Evolutionary conservation across 768 basidiomycete genomes (phyloP).

Genomic region (Suillus cothurnatus): DNA sequence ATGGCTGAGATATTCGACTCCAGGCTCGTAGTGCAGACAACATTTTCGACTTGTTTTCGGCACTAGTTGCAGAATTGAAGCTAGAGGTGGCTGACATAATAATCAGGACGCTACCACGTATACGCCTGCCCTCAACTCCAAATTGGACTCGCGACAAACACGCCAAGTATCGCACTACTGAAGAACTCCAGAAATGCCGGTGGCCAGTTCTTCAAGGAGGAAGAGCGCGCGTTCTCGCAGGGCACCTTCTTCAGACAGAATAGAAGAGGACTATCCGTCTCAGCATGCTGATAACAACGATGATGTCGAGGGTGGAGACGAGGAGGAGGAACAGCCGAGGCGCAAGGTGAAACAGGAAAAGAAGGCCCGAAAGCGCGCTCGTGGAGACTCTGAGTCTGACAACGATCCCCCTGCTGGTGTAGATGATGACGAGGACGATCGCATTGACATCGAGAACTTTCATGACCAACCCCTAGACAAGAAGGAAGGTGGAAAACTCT

Average conservation of each 20-base stretch:
- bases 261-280: constrained; percentile 53
- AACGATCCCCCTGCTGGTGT: constrained; percentile 24
- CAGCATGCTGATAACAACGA: constrained; percentile 36
- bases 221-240: constrained; percentile 38
- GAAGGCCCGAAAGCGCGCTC: constrained; percentile 28
- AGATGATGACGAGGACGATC: constrained; percentile 49
- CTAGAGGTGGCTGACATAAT: constrained; percentile 12
- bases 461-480: constrained; percentile 65
- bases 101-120: constrained; percentile 23
- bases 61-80: constrained; percentile 5
- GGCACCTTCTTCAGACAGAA: constrained; percentile 55
- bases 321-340: constrained; percentile 44
- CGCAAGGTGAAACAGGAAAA: constrained; percentile 35
- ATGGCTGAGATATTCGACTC: constrained; percentile 23
- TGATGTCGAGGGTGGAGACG: constrained; percentile 42
- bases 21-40: constrained; percentile 26
- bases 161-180: not conserved
- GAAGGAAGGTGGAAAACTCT: constrained; percentile 52
- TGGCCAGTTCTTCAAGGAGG: constrained; percentile 39
- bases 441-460: constrained; percentile 64
- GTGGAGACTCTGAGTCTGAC: constrained; percentile 37
- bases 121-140: constrained; percentile 29
- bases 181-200: constrained; percentile 30
- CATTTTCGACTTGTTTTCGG: constrained; percentile 18
- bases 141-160: constrained; percentile 15